These are phyloP conservation scores for Metschnikowia reukaufii DNA, from an alignment of 805 yeast genomes.

Conservation along the genomic window DNA sequence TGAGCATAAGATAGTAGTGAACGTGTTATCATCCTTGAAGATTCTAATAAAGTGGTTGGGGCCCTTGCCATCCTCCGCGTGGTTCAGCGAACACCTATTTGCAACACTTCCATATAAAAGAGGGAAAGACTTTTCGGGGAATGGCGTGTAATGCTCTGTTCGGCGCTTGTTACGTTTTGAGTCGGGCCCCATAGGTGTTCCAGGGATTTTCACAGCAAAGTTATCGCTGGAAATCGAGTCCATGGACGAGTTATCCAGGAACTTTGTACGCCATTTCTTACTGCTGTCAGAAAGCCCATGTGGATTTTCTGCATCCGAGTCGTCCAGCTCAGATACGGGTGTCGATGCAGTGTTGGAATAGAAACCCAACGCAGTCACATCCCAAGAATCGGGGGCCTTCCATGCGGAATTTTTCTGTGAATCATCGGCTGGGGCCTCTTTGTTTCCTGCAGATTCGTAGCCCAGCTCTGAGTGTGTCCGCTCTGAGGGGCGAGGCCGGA, in stretches of 20 bases:
- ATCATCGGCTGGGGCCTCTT: constrained; percentile 13
- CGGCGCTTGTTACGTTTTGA: constrained; percentile 10
- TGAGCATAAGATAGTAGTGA: constrained; percentile 79
- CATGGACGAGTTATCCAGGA: constrained; percentile 2
- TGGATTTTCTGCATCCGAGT: constrained; percentile 8
- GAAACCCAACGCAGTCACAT: constrained; percentile 32
- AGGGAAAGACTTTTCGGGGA: constrained; percentile 26
- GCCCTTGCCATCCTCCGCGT: constrained; percentile 19
- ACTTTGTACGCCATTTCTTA: not conserved
- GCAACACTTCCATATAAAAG: constrained; percentile 31
- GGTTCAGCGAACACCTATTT: not conserved
- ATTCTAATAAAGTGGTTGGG: constrained; percentile 61
- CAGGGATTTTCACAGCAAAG: not conserved
- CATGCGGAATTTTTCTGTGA: constrained; percentile 26
- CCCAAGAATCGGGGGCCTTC: constrained; percentile 53
- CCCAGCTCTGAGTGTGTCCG: no score
- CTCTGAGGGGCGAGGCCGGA: not conserved
- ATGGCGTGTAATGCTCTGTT: constrained; percentile 12
- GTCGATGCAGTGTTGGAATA: constrained; percentile 11
- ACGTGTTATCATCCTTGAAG: constrained; percentile 79
- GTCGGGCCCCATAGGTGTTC: not conserved
- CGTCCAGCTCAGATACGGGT: constrained; percentile 15
- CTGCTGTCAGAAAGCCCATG: no score
- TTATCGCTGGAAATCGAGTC: constrained; percentile 1
- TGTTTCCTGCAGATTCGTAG: constrained; percentile 1